Evolutionary conservation across 1,284 basidiomycete species (phyloP).

Genomic region (Coriolopsis trogii): DNA sequence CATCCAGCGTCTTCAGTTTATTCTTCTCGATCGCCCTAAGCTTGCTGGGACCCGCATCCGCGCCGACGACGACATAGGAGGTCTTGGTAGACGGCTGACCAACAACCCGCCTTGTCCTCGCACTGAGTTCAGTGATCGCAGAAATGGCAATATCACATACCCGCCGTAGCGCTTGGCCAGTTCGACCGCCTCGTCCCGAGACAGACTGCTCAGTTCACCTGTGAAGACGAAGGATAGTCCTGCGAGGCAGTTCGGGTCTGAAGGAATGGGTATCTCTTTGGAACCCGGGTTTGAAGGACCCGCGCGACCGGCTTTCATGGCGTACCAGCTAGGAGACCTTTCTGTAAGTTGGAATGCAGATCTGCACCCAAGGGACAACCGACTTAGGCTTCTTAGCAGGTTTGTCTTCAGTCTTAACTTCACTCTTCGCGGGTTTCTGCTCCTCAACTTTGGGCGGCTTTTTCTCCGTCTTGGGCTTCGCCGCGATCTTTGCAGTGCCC

Average conservation of each 20-base stretch:
- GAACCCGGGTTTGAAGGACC: constrained; percentile 80
- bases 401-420: constrained; percentile 1
- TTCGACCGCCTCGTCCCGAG: constrained; percentile 87
- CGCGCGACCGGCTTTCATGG: constrained; percentile 62
- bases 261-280: constrained; percentile 82
- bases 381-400: constrained; percentile 37
- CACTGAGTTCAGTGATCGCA: not conserved
- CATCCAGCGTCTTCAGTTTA: constrained; percentile 74
- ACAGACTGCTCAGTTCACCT: constrained; percentile 87
- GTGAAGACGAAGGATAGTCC: constrained; percentile 96
- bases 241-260: constrained; percentile 74
- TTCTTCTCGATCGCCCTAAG: constrained; percentile 85
- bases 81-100: constrained; percentile 90
- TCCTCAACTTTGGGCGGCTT: constrained; percentile 25
- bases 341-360: too few species aligned
- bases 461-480: constrained; percentile 21
- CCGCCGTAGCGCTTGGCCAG: constrained; percentile 93
- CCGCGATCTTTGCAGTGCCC: constrained; percentile 25
- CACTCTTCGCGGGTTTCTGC: constrained; percentile 6
- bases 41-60: constrained; percentile 88
- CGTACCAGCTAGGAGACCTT: constrained; percentile 67
- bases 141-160: constrained; percentile 47
- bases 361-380: constrained; percentile 34
- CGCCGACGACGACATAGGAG: constrained; percentile 87
- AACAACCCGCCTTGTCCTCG: constrained; percentile 85